A percentile compares a stretch with the other conserved stretches of the same genome.
Evolutionary conservation across 2,329 filamentous ascomycete genomes (phyloP).

Genomic region (Gyromitra esculenta): DNA sequence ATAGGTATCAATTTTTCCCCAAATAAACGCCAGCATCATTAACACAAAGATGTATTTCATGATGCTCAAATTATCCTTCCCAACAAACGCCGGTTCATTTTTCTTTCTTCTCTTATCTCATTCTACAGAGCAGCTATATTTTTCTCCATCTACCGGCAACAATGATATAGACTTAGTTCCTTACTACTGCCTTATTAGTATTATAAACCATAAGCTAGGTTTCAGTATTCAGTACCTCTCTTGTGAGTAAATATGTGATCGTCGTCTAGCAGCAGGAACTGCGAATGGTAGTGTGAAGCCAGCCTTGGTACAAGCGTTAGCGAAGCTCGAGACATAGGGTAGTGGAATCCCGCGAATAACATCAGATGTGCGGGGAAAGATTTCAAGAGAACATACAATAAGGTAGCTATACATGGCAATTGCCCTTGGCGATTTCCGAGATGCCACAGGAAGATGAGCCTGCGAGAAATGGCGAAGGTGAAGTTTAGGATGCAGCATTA

Average conservation of each 20-base stretch:
- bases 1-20: conserved; percentile 31
- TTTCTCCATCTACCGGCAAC: conserved; percentile 50
- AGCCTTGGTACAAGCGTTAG: conserved; percentile 18
- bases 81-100: background rate
- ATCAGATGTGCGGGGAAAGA: background rate
- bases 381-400: conserved; percentile 26
- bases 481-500: conserved; percentile 4
- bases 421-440: conserved; percentile 17
- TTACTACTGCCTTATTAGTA: conserved; percentile 10
- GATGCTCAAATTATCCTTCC: background rate
- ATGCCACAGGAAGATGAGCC: background rate
- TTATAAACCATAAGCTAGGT: background rate
- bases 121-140: background rate
- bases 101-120: background rate
- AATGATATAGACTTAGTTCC: conserved; percentile 54
- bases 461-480: conserved; percentile 5
- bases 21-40: conserved; percentile 9
- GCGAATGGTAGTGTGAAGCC: conserved; percentile 56
- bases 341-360: background rate
- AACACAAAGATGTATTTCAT: conserved; percentile 10
- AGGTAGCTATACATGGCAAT: conserved; percentile 52
- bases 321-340: background rate
- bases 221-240: conserved; percentile 14
- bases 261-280: conserved; percentile 54
- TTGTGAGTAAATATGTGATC: conserved; percentile 5